phyloP scores from a whole-genome alignment of 208 protist species.

The Leishmania martiniquensis region DNA sequence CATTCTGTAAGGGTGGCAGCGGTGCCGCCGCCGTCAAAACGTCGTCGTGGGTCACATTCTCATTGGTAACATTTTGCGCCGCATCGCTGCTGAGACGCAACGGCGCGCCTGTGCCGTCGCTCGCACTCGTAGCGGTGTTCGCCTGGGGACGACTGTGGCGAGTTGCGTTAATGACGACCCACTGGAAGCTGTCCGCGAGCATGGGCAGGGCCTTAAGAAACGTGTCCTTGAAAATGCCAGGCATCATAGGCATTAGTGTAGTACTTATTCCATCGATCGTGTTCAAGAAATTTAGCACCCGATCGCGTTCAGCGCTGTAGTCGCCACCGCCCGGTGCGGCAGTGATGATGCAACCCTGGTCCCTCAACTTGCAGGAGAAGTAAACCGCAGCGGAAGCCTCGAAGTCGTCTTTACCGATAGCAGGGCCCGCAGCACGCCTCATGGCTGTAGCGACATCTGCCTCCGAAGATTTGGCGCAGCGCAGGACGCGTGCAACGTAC shows the following conservation, averaged over 20 bases:
- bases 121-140: neutral
- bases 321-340: neutral
- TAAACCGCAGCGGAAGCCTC: conserved; percentile 21
- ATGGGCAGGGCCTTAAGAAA: conserved; percentile 81
- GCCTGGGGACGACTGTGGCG: conserved; percentile 15
- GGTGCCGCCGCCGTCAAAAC: neutral
- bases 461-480: neutral
- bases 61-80: neutral
- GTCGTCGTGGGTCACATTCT: neutral
- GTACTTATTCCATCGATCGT: conserved; percentile 69
- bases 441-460: neutral
- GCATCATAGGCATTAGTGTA: conserved; percentile 76
- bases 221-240: conserved; percentile 60
- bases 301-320: conserved; percentile 20
- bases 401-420: neutral
- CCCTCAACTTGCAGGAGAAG: conserved; percentile 6
- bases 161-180: conserved; percentile 68
- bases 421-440: neutral
- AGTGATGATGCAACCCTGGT: neutral
- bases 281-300: conserved; percentile 77
- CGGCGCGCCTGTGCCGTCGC: neutral
- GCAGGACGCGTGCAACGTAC: conserved; percentile 24
- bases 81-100: neutral
- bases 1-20: neutral
- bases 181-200: conserved; percentile 68